A percentile compares a stretch with the other conserved stretches of the same genome.
Evolutionary conservation across 2,329 filamentous ascomycete species (phyloP).

Genomic region (Tothia fuscella): DNA sequence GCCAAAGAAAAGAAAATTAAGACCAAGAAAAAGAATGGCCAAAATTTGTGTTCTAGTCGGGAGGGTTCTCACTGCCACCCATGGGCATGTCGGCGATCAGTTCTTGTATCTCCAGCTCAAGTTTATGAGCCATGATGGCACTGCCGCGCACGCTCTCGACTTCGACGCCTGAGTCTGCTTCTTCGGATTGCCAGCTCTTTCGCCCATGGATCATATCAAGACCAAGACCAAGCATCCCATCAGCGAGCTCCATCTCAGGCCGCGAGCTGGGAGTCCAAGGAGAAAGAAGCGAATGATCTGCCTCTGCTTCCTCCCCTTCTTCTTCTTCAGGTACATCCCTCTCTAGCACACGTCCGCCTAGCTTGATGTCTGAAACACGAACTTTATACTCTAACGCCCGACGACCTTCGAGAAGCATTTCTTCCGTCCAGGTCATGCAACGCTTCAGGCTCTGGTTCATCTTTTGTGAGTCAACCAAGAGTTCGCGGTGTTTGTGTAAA

Average conservation of each 20-base stretch:
- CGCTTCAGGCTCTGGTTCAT: conserved; percentile 90
- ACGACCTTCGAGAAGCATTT: conserved; percentile 76
- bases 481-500: conserved; percentile 74
- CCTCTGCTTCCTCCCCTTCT: conserved; percentile 1
- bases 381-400: conserved; percentile 71
- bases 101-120: too few species aligned
- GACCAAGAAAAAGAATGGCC: too few species aligned
- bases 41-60: too few species aligned
- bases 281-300: conserved; percentile 3
- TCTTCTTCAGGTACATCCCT: background rate
- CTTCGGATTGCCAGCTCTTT: conserved; percentile 7
- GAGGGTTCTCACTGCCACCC: too few species aligned
- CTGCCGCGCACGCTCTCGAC: background rate
- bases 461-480: conserved; percentile 82
- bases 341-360: conserved; percentile 68
- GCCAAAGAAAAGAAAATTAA: too few species aligned
- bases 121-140: too few species aligned
- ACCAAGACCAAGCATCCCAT: background rate
- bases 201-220: too few species aligned
- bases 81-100: too few species aligned
- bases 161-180: conserved; percentile 5
- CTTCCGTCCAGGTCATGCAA: conserved; percentile 81
- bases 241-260: background rate
- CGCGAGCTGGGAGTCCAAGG: conserved; percentile 3
- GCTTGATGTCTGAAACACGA: conserved; percentile 61